phyloP scores from a whole-genome alignment of 306 rosid species.

The Spatholobus suberectus region DNA sequence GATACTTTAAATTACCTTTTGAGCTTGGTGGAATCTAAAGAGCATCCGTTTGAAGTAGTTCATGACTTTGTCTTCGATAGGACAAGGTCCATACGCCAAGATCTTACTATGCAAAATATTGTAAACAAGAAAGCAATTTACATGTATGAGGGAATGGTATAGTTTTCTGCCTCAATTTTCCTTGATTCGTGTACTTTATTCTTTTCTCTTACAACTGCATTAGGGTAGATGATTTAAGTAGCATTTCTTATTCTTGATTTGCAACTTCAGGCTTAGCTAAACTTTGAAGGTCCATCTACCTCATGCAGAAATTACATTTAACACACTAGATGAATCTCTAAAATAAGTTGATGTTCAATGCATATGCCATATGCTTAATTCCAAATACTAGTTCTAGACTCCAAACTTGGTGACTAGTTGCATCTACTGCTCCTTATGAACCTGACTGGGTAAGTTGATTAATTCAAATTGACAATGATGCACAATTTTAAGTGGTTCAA shows the following conservation, averaged over 20 bases:
- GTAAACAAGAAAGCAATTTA: slow-evolving; percentile 60
- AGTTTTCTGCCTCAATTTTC: slow-evolving; percentile 33
- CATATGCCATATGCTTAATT: background rate
- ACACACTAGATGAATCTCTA: background rate
- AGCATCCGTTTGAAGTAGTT: slow-evolving; percentile 77
- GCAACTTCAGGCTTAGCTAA: slow-evolving; percentile 19
- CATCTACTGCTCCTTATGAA: background rate
- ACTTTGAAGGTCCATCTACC: background rate
- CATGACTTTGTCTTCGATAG: slow-evolving; percentile 91
- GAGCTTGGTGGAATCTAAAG: slow-evolving; percentile 61
- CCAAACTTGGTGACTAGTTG: background rate
- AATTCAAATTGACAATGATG: background rate
- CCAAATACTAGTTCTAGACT: background rate
- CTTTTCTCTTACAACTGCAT: background rate
- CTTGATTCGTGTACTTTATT: slow-evolving; percentile 10
- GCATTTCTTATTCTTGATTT: background rate
- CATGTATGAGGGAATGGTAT: slow-evolving; percentile 86
- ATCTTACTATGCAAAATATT: slow-evolving; percentile 85
- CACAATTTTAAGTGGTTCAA: background rate
- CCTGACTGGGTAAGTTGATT: background rate
- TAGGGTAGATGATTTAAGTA: slow-evolving; percentile 2
- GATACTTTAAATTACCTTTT: slow-evolving; percentile 70
- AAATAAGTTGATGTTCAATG: background rate
- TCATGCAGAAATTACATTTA: background rate
- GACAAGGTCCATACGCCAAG: slow-evolving; percentile 94